Base-by-base conservation (phyloP, 306 rosid species). In the Lathyrus aphaca region DNA sequence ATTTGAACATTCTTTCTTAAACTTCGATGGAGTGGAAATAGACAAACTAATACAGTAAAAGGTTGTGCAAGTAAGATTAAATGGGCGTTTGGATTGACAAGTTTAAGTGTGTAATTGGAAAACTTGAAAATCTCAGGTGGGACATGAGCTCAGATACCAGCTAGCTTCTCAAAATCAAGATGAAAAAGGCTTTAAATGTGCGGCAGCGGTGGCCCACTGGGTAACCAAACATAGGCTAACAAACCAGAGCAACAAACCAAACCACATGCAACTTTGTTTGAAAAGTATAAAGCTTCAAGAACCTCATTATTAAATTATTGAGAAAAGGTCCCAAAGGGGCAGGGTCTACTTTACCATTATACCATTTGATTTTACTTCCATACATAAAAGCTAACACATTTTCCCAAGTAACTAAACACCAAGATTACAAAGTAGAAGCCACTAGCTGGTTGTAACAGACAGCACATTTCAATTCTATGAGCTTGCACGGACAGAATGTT, bases 261-360 rank as follows among this genome's bases (percentile, higher is more conserved):
- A 25, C 10, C 32, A 25, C 42, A 54, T 1, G 56, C 45, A 43
- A 68, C 64, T 35, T 30, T n/a, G n/a, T 42, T 16, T 9, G 59
- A 74, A 45, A 71, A 69, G 54, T 39, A 44, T 54, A 70, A 59
- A 75, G 66, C 49, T 30, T 32, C 43, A 71, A 30, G 50, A 64
- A 66, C 56, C 13, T 40, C 71, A 40, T 71, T 4, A 71, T 59
- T 35, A 59, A 42, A 35, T 43, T 4, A 56, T 39, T n/a, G 11
- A 65, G 48, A 57, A 46, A 72, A 39, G 64, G 50, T 0, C 46
- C 54, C 10, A 19, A 21, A 0, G 45, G 23, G 32, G 21, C 58
- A 51, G n/a, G 30, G 15, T 53, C 64, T 14, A 23, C 59, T 66
- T 65, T 58, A 58, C 29, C 48, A 40, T 14, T 66, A 57, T 58